A percentile compares a stretch with the other conserved stretches of the same genome.
Evolutionary conservation across 1,139 yeast genomes (phyloP).

Genomic region (Chernovozyma aurita): DNA sequence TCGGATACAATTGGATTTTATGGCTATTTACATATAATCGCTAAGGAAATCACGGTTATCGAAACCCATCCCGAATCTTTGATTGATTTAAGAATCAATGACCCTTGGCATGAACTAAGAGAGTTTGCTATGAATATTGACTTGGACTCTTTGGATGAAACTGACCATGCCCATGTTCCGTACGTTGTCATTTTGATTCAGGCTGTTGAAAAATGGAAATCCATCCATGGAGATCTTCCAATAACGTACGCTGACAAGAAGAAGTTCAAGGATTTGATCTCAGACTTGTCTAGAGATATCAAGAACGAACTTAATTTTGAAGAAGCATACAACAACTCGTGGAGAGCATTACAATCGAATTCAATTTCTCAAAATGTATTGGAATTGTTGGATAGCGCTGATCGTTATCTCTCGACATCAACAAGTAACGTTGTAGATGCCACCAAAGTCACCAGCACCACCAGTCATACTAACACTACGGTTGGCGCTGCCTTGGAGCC

Average conservation of each 20-base stretch:
- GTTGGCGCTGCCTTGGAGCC: background rate
- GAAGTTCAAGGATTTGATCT: slow-evolving; percentile 39
- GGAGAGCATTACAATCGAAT: slow-evolving; percentile 45
- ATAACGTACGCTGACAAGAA: slow-evolving; percentile 42
- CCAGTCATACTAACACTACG: too few species aligned
- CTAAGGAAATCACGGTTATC: slow-evolving; percentile 54
- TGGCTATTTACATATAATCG: slow-evolving; percentile 55
- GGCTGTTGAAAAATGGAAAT: slow-evolving; percentile 45
- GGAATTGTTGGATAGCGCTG: slow-evolving; percentile 30
- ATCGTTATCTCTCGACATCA: slow-evolving; percentile 8
- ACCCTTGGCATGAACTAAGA: slow-evolving; percentile 73
- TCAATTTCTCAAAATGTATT: slow-evolving; percentile 34
- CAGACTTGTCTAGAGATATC: slow-evolving; percentile 28
- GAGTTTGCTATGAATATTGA: slow-evolving; percentile 49
- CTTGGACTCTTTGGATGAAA: slow-evolving; percentile 40
- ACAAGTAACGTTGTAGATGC: background rate
- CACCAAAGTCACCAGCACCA: too few species aligned
- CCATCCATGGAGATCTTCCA: slow-evolving; percentile 30
- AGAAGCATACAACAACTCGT: slow-evolving; percentile 64
- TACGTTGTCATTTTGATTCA: slow-evolving; percentile 63
- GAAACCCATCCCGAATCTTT: slow-evolving; percentile 71
- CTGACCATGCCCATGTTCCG: slow-evolving; percentile 69
- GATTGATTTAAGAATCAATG: slow-evolving; percentile 65
- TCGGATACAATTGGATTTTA: slow-evolving; percentile 60
- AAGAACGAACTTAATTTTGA: slow-evolving; percentile 56